phyloP scores from a whole-genome alignment of 2,329 filamentous ascomycete species.

The Alternaria ethzedia region DNA sequence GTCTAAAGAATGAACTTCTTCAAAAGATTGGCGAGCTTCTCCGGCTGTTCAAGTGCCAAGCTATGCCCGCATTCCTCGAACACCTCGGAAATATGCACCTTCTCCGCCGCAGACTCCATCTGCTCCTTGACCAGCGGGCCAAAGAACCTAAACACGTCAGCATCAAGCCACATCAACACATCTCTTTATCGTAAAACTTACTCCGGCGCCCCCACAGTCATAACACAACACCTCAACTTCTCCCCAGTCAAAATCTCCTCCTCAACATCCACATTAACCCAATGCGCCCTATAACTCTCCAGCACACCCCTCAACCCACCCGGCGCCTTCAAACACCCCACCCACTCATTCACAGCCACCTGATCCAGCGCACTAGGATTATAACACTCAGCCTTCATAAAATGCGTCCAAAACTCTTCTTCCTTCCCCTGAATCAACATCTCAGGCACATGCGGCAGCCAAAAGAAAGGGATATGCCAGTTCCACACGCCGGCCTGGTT shows the following conservation, averaged over 20 bases:
- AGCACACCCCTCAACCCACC: conserved; percentile 25
- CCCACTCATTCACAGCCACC: conserved; percentile 28
- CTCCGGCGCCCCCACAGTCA: conserved; percentile 30
- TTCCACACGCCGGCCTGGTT: conserved; percentile 28
- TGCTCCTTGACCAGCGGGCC: conserved; percentile 26
- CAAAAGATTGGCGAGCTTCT: conserved; percentile 20
- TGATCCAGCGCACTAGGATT: conserved; percentile 46
- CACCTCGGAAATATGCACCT: conserved; percentile 32
- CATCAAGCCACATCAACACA: neutral
- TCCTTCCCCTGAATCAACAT: conserved; percentile 50
- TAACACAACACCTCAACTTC: conserved; percentile 25
- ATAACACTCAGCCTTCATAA: conserved; percentile 51
- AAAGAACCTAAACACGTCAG: conserved; percentile 18
- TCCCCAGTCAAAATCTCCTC: conserved; percentile 22
- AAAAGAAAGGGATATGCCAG: conserved; percentile 39
- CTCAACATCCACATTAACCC: conserved; percentile 29
- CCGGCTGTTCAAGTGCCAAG: conserved; percentile 26
- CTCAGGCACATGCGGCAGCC: conserved; percentile 47
- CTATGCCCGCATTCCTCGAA: conserved; percentile 27
- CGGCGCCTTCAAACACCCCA: conserved; percentile 24
- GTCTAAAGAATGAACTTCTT: conserved; percentile 15
- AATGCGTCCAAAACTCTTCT: conserved; percentile 49
- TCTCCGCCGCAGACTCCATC: conserved; percentile 40
- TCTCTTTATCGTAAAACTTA: neutral
- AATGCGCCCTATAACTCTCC: conserved; percentile 29